Percentiles rank a stretch among this genome's conserved stretches.
Evolutionary conservation across 2,329 filamentous ascomycete genomes (phyloP).

Genomic region (Chaetomium sp.): DNA sequence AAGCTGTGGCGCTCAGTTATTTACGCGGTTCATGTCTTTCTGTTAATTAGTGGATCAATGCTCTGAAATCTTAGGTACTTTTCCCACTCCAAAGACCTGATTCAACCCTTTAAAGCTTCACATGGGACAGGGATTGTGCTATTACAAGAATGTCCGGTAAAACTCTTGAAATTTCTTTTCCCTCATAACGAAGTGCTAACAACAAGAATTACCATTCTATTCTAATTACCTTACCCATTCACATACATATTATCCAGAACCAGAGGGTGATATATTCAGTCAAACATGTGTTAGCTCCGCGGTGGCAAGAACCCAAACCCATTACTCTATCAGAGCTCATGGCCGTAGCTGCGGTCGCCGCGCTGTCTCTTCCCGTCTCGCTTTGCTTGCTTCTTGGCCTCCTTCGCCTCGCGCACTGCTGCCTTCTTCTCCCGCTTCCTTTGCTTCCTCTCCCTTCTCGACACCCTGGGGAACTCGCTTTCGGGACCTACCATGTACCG

Average conservation of each 20-base stretch:
- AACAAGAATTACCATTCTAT: background rate
- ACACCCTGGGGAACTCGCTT: constrained; percentile 38
- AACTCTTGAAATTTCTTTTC: background rate
- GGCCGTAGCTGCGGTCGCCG: background rate
- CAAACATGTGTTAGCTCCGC: background rate
- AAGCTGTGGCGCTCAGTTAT: too few species aligned
- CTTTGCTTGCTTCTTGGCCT: constrained; percentile 1
- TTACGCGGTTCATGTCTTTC: background rate
- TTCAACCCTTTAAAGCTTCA: background rate
- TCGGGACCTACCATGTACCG: constrained; percentile 39
- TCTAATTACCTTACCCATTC: background rate
- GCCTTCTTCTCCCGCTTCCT: constrained; percentile 3
- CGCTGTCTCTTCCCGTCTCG: background rate
- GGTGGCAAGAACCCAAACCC: background rate
- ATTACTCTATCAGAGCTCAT: background rate
- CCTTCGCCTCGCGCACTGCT: background rate
- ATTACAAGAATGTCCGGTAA: background rate
- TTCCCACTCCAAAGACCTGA: background rate
- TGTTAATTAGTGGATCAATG: background rate
- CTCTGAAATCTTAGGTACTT: background rate
- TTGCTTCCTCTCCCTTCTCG: constrained; percentile 38
- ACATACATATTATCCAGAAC: background rate
- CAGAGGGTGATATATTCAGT: background rate
- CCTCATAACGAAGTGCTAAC: background rate
- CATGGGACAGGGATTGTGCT: background rate